Percentiles rank a stretch among this genome's conserved stretches.
phyloP scores from a whole-genome alignment of 257 asterid genomes.

The Solanum phureja region DNA sequence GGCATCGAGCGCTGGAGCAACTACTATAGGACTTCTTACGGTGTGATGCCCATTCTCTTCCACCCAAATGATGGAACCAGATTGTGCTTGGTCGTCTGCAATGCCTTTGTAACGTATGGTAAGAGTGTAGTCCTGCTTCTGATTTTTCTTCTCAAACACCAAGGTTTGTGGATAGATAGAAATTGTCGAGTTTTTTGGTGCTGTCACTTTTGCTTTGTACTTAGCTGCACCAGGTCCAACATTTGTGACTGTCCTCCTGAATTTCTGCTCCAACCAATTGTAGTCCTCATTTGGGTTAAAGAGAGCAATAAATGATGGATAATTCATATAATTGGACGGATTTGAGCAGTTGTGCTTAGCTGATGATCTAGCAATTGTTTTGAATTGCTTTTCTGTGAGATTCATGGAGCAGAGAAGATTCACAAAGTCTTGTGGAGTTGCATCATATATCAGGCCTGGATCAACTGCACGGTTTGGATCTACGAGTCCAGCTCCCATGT shows the following conservation, averaged over 20 bases:
- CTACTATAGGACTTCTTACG: not conserved
- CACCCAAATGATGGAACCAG: not conserved
- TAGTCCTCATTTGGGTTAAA: not conserved
- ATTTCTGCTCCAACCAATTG: not conserved
- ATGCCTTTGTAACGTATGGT: not conserved
- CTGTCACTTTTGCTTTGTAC: not conserved
- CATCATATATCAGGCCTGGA: constrained; percentile 10
- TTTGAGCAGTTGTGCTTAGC: constrained; percentile 3
- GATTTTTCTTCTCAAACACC: not conserved
- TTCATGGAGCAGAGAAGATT: constrained; percentile 11
- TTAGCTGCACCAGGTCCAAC: constrained; percentile 1
- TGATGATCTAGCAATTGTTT: not conserved
- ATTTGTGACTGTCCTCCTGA: constrained; percentile 6
- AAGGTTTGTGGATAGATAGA: not conserved
- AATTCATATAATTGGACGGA: not conserved
- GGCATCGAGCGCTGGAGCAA: not conserved
- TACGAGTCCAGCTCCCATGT: not conserved
- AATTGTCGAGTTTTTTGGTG: not conserved
- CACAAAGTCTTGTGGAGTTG: constrained; percentile 1
- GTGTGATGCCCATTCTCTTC: not conserved
- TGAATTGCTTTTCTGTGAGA: not conserved
- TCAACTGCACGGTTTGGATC: not conserved
- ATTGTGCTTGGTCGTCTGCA: not conserved
- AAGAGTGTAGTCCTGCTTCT: not conserved
- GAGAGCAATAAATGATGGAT: constrained; percentile 3